Evolutionary conservation across 257 asterid genomes (phyloP), one percentile per base, ranked within the genome.

Genomic region (Nicotiana knightiana): DNA sequence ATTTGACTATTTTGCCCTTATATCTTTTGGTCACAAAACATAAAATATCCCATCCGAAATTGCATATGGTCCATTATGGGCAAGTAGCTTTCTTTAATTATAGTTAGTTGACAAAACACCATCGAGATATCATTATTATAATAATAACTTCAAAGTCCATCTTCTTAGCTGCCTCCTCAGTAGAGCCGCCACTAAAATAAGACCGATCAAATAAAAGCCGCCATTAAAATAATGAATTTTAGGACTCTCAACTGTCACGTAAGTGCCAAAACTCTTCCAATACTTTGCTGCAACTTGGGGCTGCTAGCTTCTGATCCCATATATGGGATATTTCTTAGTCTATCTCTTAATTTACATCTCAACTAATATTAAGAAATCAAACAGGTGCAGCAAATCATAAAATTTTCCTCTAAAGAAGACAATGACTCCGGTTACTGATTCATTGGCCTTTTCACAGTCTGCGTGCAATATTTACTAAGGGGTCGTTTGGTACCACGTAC

Each of bases 271-370:
- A 5, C 35, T 21, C 59, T 43, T 71, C 76, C 68, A 21, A 28
- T 67, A 21, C 66, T 43, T 37, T 26, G 28, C 11, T 61, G 77
- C 80, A 87, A 89, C 70, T 81, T 0, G 78, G 78, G 37, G 35
- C 59, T 71, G 37, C 59, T 71, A 3, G 17, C 6, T 71, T 43
- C 37, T 5, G 16, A 1, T 70, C 21, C 37, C 78, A 5, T 18
- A n/a, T 55, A 21, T 21, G 17, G 59, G 35, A 70, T 71, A 43
- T 71, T 71, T 21, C 59, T 3, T 6, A 5, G 33, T 43, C 3
- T 51, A 51, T 11, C 16, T 51, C 59, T 46, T 68, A 16, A 39
- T 39, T 71, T 46, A 71, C 59, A 12, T 3, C 12, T 71, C 13
- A 39, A 21, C 35, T 70, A 43, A 43, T 43, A n/a, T 1, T 10